Evolutionary conservation across 139 green algal species (phyloP), one percentile per base, ranked within the genome.

Genomic region (Picochlorum sp.): DNA sequence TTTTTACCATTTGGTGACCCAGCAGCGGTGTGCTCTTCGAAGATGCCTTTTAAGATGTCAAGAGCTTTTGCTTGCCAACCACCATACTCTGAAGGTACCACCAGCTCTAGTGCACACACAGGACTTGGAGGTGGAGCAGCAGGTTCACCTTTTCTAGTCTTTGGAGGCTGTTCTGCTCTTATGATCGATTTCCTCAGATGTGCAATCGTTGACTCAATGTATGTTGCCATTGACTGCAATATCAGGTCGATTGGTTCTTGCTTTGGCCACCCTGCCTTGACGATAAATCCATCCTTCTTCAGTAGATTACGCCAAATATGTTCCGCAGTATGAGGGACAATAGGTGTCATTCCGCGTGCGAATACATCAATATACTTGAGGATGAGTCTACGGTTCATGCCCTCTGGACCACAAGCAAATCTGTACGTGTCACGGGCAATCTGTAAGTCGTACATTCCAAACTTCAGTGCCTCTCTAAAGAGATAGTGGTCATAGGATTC

Each of bases 391-490:
- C 52, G 34, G 70, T 92, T 82, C 89, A 97, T 92, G 62, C 86
- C 85, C 4, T 82, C 77, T 0, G 78, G 66, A 13, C 87, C 91
- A 65, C 85, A 93, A 3, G 77, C 74, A 49, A 88, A 74, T 58
- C 90, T 80, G 82, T 97, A 99, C 51, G 79, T 71, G 72, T 98
- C 92, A 2, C 94, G 72, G 1, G 92, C 92, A 34, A 84, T 84
- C 16, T 81, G 76, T 52, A 97, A 80, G 66, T 93, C 89, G 56
- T 95, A 99, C 66, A 59, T 92, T 9, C 82, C 85, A 1, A 56
- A 52, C 72, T 97, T 95, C 18, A 99, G 80, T 2, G 91, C 94
- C 56, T 98, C 91, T 4, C 91, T 73, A 86, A 98, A 98, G 69
- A 95, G 69, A 78, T 98, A 85, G 26, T 67, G 72, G 54, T 97